Evolutionary conservation across 2,329 filamentous ascomycete species (phyloP), one percentile per base, ranked within the genome.

Genomic region (Ceratocystis albifundus): DNA sequence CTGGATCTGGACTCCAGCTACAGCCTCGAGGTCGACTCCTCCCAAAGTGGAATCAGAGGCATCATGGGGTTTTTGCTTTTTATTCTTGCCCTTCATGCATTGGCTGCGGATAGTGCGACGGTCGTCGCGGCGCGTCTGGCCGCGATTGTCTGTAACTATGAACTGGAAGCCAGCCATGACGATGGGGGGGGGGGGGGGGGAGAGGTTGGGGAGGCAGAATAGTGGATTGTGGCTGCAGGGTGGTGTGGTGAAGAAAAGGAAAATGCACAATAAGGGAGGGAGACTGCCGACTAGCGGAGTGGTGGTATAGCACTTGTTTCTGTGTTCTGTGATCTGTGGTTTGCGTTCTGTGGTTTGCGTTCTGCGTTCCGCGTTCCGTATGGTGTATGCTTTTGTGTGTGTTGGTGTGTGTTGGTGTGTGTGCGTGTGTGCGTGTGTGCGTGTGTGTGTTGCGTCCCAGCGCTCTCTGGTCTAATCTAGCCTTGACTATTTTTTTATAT

Each of bases 101-200:
- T 68, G 66, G 48, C 66, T 68, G 48, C 66, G 66, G 48, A 68
- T 68, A 8, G 66, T 68, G 45, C 64, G 63, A 12, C 66, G 63
- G 57, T 68, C 66, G 20, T 68, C 66, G n/a, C 66, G 63, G n/a
- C 64, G 63, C 20, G 66, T 68, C 30, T 69, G 66, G 41, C 67
- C 65, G 62, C 68, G 62, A 44, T 69, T 66, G 46, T 69, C 68
- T 17, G 68, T 68, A 62, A 69, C 62, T 48, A 68, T 69, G 67
- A 69, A 69, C 46, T 69, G 66, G 64, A 68, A 68, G 59, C 66
- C 64, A 28, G 66, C 55, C 66, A 68, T 68, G 20, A n/a, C 17
- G 17, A 22, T 15, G 10, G n/a, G 46, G 46, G 46, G 4, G 25
- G 15, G 17, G 6, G 10, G n/a, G 46, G 46, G 46, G 4, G 25